Percentiles rank a stretch among this genome's conserved stretches.
phyloP scores from a whole-genome alignment of 2,329 filamentous ascomycete species.

The Epichloe coenophiala region DNA sequence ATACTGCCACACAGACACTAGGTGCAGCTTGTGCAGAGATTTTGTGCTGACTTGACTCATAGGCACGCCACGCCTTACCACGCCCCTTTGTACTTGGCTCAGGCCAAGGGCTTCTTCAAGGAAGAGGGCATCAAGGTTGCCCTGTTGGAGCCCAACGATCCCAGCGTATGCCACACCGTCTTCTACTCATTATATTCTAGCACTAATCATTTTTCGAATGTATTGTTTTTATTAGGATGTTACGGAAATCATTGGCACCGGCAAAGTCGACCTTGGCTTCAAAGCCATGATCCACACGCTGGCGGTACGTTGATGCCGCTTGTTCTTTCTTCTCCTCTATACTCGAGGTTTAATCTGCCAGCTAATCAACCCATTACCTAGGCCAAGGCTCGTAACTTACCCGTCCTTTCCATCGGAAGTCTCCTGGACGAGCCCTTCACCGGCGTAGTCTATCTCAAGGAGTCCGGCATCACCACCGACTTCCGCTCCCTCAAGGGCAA shows the following conservation, averaged over 20 bases:
- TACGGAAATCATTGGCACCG: conserved; percentile 66
- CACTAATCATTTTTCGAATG: background rate
- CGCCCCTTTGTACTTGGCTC: conserved; percentile 62
- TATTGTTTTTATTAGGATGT: conserved; percentile 41
- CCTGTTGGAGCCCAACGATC: conserved; percentile 66
- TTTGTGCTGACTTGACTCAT: background rate
- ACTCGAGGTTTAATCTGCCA: too few relatives aligned
- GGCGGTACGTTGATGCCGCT: conserved; percentile 32
- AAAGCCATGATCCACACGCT: conserved; percentile 78
- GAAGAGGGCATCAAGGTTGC: conserved; percentile 68
- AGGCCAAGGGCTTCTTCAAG: conserved; percentile 61
- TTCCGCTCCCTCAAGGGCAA: conserved; percentile 65
- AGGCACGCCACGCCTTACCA: conserved; percentile 78
- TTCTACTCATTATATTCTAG: background rate
- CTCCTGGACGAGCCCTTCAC: conserved; percentile 72
- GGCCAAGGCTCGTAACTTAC: conserved; percentile 65
- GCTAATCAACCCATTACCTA: conserved; percentile 13
- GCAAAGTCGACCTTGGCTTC: conserved; percentile 66
- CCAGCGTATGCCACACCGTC: conserved; percentile 37
- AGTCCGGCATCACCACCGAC: conserved; percentile 59
- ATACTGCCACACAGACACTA: background rate
- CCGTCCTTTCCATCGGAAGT: conserved; percentile 58
- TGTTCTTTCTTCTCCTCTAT: background rate
- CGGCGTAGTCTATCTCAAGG: conserved; percentile 63
- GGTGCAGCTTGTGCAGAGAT: background rate